These are phyloP conservation scores for Nothophaeocryptopus gaeumannii DNA, from an alignment of 2,329 filamentous ascomycete species.

Conservation along the genomic window DNA sequence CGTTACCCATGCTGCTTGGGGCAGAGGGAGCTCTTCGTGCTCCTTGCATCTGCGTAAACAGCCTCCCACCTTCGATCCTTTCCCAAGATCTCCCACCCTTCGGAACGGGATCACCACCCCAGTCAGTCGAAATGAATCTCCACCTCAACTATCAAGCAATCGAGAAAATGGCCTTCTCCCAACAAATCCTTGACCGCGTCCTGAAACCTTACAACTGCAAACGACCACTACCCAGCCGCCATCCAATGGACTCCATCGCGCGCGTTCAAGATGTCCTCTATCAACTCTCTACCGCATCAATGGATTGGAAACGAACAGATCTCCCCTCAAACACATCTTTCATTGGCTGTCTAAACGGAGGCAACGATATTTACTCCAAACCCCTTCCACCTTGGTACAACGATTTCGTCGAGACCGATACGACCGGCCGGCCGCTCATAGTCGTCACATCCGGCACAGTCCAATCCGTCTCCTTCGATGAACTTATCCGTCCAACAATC, in stretches of 20 bases:
- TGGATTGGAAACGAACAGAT: conserved; percentile 39
- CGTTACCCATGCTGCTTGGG: too few relatives aligned
- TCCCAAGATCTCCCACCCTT: conserved; percentile 43
- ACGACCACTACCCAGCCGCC: not conserved
- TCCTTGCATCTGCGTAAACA: conserved; percentile 6
- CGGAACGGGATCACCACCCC: conserved; percentile 40
- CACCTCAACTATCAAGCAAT: conserved; percentile 19
- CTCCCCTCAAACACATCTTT: conserved; percentile 43
- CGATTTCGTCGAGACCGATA: conserved; percentile 40
- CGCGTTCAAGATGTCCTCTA: conserved; percentile 26
- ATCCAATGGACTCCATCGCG: conserved; percentile 1
- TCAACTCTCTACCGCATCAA: conserved; percentile 37
- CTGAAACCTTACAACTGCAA: conserved; percentile 8
- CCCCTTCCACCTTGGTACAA: conserved; percentile 47
- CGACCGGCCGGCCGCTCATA: conserved; percentile 41
- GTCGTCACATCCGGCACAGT: conserved; percentile 51
- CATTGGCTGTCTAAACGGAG: conserved; percentile 36
- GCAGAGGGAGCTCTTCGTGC: not conserved
- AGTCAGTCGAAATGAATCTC: conserved; percentile 38
- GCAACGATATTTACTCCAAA: conserved; percentile 11
- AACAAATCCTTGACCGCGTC: conserved; percentile 7
- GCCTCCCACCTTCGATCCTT: conserved; percentile 34
- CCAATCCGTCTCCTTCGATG: conserved; percentile 34
- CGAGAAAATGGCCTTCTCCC: conserved; percentile 29
- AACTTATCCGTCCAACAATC: conserved; percentile 49